A percentile compares a stretch with the other conserved stretches of the same genome.
These are phyloP conservation scores for Nelumbo lutea DNA, from an alignment of 164 flowering plant species.

Conservation along the genomic window DNA sequence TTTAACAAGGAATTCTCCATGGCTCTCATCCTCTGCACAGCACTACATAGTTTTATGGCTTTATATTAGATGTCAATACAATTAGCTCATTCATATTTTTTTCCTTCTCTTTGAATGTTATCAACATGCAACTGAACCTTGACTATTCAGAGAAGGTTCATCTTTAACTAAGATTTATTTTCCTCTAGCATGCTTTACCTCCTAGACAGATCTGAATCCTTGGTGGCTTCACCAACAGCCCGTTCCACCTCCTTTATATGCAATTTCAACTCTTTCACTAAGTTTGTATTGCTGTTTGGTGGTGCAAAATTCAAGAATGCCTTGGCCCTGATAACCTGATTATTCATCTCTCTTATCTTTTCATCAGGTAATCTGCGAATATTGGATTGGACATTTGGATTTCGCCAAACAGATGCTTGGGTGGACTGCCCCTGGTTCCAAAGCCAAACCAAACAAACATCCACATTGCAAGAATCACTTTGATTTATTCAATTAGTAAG, in stretches of 20 bases:
- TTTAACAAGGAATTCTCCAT: conserved; percentile 67
- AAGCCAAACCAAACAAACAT: conserved; percentile 7
- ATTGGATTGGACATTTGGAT: conserved; percentile 15
- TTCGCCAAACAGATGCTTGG: conserved; percentile 11
- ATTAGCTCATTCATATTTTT: neutral
- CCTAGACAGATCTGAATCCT: conserved; percentile 69
- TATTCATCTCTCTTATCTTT: conserved; percentile 72
- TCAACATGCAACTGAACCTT: neutral
- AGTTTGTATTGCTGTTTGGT: conserved; percentile 57
- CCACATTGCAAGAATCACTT: neutral
- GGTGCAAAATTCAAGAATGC: conserved; percentile 67
- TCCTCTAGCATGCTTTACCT: conserved; percentile 37
- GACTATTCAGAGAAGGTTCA: neutral
- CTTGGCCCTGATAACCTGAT: conserved; percentile 79
- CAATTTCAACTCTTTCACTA: conserved; percentile 69
- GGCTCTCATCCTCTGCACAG: conserved; percentile 61
- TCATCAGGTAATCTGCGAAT: conserved; percentile 39
- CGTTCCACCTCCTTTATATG: conserved; percentile 74
- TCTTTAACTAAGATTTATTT: neutral
- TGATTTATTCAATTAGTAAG: neutral
- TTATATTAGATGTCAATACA: conserved; percentile 3
- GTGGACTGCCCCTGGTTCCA: conserved; percentile 32
- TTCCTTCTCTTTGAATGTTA: neutral
- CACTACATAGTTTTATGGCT: conserved; percentile 41
- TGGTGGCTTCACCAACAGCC: conserved; percentile 57